phyloP scores from a whole-genome alignment of 2,329 filamentous ascomycete genomes.

The Ascochyta koolunga region DNA sequence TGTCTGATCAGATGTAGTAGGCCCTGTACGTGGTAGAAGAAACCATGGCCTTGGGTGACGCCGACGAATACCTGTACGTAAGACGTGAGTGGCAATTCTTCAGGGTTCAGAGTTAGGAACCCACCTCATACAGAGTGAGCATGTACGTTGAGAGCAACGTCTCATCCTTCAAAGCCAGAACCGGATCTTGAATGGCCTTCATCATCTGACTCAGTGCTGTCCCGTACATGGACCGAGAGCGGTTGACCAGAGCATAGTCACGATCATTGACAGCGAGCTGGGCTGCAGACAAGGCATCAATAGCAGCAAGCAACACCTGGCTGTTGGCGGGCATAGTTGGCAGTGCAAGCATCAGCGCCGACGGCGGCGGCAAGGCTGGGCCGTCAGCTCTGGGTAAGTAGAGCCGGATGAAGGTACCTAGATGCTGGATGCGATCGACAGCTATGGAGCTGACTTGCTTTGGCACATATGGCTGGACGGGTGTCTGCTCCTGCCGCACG shows the following conservation, averaged over 20 bases:
- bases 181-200: constrained; percentile 36
- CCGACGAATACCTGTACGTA: constrained; percentile 41
- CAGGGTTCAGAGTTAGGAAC: not conserved
- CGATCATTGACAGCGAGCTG: constrained; percentile 43
- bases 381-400: constrained; percentile 40
- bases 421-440: constrained; percentile 44
- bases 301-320: constrained; percentile 37
- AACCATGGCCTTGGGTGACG: constrained; percentile 41
- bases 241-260: constrained; percentile 38
- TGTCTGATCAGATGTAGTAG: constrained; percentile 39
- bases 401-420: constrained; percentile 41
- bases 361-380: constrained; percentile 42
- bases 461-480: constrained; percentile 29
- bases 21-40: constrained; percentile 47
- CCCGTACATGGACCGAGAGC: constrained; percentile 44
- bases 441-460: constrained; percentile 43
- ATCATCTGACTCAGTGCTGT: constrained; percentile 43
- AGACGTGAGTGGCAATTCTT: not conserved
- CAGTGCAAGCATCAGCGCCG: constrained; percentile 42
- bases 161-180: constrained; percentile 38
- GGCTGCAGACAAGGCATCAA: constrained; percentile 44
- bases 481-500: constrained; percentile 18
- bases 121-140: constrained; percentile 44
- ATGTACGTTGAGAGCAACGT: constrained; percentile 45
- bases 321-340: constrained; percentile 40